A percentile compares a stretch with the other conserved stretches of the same genome.
Evolutionary conservation across 2,329 filamentous ascomycete species (phyloP).

Genomic region (Trichoderma cornu-damae): DNA sequence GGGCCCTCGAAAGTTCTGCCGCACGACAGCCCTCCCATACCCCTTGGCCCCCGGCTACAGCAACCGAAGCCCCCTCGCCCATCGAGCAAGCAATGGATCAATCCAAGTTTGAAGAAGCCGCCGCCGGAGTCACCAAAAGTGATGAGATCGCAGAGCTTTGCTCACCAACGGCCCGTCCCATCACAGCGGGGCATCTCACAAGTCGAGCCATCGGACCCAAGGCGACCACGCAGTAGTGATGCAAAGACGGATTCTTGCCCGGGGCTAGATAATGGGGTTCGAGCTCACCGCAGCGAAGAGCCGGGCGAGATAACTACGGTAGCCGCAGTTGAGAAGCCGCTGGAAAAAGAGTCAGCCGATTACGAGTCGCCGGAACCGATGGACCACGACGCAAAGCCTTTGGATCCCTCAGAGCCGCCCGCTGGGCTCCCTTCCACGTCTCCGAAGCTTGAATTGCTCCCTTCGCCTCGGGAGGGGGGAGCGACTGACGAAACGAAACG

Average conservation of each 20-base stretch:
- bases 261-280: slow-evolving; percentile 33
- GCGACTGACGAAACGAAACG: neutral
- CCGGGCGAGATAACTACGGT: slow-evolving; percentile 43
- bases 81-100: slow-evolving; percentile 57
- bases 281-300: slow-evolving; percentile 41
- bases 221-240: slow-evolving; percentile 50
- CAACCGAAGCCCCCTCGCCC: slow-evolving; percentile 43
- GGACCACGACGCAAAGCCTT: neutral
- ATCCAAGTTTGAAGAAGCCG: slow-evolving; percentile 47
- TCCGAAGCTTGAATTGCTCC: neutral
- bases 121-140: slow-evolving; percentile 49
- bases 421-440: neutral
- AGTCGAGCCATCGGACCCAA: slow-evolving; percentile 37
- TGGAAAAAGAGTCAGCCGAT: neutral
- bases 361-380: slow-evolving; percentile 20
- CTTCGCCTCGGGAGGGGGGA: slow-evolving; percentile 5
- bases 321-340: slow-evolving; percentile 36
- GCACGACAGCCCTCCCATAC: slow-evolving; percentile 46
- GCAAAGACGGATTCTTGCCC: slow-evolving; percentile 42
- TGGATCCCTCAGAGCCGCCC: neutral
- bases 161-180: slow-evolving; percentile 37
- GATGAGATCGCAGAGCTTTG: slow-evolving; percentile 47
- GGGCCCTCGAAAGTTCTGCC: slow-evolving; percentile 39
- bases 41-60: slow-evolving; percentile 50
- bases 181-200: slow-evolving; percentile 35